Percentiles rank a stretch among this genome's conserved stretches.
Conservation (phyloP, 2,329 filamentous ascomycete species). For the Aureobasidium sp. region DNA sequence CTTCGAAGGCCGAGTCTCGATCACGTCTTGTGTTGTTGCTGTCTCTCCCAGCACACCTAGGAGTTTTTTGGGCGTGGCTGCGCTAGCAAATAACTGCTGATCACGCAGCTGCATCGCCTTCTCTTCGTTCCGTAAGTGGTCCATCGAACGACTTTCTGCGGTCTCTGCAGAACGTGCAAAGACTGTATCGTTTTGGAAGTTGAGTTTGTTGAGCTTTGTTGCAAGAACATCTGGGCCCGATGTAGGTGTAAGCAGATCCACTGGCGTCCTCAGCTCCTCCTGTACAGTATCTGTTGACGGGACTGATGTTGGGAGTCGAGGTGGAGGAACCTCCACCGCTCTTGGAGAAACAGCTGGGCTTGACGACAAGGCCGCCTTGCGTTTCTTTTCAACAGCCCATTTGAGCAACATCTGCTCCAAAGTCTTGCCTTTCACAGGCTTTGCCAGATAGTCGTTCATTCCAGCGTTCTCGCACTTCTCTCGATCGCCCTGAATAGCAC, state of each 20-base stretch:
- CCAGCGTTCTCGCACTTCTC: conserved; percentile 66
- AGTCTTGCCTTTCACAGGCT: conserved; percentile 60
- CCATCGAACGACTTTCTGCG: conserved; percentile 38
- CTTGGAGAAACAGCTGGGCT: background rate
- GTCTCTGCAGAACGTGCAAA: conserved; percentile 34
- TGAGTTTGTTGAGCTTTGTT: conserved; percentile 26
- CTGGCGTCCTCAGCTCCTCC: background rate
- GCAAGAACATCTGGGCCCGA: conserved; percentile 5
- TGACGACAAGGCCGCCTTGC: conserved; percentile 20
- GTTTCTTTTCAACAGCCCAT: conserved; percentile 48
- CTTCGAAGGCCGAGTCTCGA: conserved; percentile 6
- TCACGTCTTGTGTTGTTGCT: conserved; percentile 9
- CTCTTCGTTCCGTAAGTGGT: conserved; percentile 46
- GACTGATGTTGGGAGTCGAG: background rate
- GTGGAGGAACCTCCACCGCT: background rate
- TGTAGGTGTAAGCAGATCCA: background rate
- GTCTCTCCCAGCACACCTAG: conserved; percentile 17
- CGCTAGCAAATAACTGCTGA: conserved; percentile 46
- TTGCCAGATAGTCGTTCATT: conserved; percentile 68
- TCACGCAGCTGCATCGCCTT: conserved; percentile 47
- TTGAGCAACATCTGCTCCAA: conserved; percentile 64
- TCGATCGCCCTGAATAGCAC: conserved; percentile 65
- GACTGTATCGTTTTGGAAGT: conserved; percentile 30
- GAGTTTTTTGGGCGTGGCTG: conserved; percentile 29
- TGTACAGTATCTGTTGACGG: background rate